phyloP scores from a whole-genome alignment of 2,329 filamentous ascomycete genomes.

The Coniella lustricola region DNA sequence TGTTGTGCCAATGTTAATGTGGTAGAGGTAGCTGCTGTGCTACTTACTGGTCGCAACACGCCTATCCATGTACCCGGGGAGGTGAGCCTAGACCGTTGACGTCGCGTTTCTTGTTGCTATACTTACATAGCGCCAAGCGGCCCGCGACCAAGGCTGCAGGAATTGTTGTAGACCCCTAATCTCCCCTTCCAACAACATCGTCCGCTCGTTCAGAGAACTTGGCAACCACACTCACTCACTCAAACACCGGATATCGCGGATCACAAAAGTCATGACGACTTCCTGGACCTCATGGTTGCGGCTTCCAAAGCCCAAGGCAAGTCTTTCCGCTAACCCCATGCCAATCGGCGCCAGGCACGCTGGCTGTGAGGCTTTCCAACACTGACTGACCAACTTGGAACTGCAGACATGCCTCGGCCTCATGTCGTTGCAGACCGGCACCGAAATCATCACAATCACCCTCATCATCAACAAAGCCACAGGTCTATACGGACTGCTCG shows the following conservation, averaged over 20 bases:
- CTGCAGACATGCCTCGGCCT: slow-evolving; percentile 73
- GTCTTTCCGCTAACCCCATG: not conserved
- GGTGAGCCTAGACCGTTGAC: not conserved
- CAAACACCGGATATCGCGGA: not conserved
- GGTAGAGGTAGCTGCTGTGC: too few species aligned
- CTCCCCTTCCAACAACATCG: not conserved
- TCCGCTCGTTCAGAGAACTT: not conserved
- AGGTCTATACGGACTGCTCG: slow-evolving; percentile 83
- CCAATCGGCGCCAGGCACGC: not conserved
- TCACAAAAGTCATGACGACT: slow-evolving; percentile 5
- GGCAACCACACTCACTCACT: not conserved
- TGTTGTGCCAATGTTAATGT: too few species aligned
- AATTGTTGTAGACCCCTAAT: slow-evolving; percentile 1
- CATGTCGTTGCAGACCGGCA: slow-evolving; percentile 79
- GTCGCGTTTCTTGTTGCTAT: slow-evolving; percentile 1
- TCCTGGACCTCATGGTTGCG: slow-evolving; percentile 6
- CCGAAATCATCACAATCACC: slow-evolving; percentile 75
- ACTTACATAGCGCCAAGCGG: too few species aligned
- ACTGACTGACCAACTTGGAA: not conserved
- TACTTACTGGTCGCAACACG: too few species aligned
- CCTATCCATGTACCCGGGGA: not conserved
- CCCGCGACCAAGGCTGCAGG: not conserved
- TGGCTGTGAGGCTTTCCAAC: too few species aligned
- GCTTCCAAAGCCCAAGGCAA: slow-evolving; percentile 15
- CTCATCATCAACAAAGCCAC: slow-evolving; percentile 89